Evolutionary conservation across 2,329 filamentous ascomycete species (phyloP).

Genomic region (Dactylellina haptotyla): DNA sequence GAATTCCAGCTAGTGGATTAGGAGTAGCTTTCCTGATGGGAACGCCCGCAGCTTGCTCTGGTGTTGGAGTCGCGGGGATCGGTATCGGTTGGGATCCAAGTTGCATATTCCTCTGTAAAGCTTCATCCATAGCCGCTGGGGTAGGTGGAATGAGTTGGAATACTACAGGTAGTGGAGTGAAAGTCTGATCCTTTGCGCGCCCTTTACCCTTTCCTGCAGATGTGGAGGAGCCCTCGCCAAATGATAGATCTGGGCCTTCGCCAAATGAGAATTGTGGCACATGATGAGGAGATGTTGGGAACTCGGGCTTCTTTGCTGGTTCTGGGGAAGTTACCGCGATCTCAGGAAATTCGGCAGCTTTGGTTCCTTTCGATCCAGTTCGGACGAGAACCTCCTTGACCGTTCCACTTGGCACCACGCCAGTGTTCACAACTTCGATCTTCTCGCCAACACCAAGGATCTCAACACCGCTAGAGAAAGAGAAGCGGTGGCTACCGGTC

Average conservation of each 20-base stretch:
- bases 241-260: conserved; percentile 34
- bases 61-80: neutral
- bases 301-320: conserved; percentile 23
- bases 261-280: conserved; percentile 46
- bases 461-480: conserved; percentile 37
- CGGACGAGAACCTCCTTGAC: conserved; percentile 50
- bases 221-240: conserved; percentile 21
- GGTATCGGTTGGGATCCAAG: conserved; percentile 29
- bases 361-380: conserved; percentile 36
- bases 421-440: conserved; percentile 35
- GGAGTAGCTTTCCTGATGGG: conserved; percentile 28
- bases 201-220: conserved; percentile 36
- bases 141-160: conserved; percentile 52
- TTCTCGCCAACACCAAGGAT: conserved; percentile 33
- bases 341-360: conserved; percentile 16
- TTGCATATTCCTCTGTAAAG: conserved; percentile 4
- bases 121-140: conserved; percentile 26
- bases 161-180: conserved; percentile 18
- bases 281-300: conserved; percentile 9
- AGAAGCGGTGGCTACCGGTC: conserved; percentile 18
- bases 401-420: conserved; percentile 30
- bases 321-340: neutral
- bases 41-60: conserved; percentile 1
- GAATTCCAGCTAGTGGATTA: conserved; percentile 32
- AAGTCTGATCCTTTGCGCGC: conserved; percentile 33